A percentile compares a stretch with the other conserved stretches of the same genome.
Conservation (phyloP, 768 basidiomycete species). For the Leccinum variicolor region DNA sequence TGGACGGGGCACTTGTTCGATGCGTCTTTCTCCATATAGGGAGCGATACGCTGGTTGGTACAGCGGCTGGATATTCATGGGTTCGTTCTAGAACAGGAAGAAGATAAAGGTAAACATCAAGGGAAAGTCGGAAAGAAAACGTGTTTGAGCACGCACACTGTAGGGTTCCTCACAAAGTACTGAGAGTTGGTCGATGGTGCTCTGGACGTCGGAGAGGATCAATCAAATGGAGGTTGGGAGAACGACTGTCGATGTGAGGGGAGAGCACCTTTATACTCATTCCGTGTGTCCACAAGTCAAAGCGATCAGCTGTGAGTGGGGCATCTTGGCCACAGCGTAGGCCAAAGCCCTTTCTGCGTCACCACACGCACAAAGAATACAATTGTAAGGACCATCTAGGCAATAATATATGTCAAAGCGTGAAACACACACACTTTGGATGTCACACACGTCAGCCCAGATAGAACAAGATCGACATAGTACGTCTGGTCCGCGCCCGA, state of each 20-base stretch:
- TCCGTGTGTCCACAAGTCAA: not conserved
- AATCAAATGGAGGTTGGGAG: too few relatives aligned
- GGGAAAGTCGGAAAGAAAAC: not conserved
- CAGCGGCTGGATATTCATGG: not conserved
- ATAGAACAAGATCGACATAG: not conserved
- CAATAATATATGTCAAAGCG: not conserved
- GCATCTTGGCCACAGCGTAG: not conserved
- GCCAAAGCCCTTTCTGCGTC: not conserved
- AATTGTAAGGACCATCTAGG: not conserved
- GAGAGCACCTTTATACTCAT: not conserved
- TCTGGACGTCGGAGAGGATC: not conserved
- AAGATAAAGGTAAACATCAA: not conserved
- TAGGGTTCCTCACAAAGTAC: not conserved
- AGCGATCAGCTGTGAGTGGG: not conserved
- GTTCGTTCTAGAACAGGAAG: not conserved
- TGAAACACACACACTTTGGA: not conserved
- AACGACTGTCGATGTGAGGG: too few relatives aligned
- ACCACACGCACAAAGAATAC: not conserved
- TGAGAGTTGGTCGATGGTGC: not conserved
- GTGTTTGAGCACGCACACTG: not conserved
- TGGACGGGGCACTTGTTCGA: conserved; percentile 1
- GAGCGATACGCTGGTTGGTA: not conserved
- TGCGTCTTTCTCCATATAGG: not conserved
- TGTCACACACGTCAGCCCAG: too few relatives aligned
- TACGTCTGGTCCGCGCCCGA: not conserved